phyloP scores from a whole-genome alignment of 202 grass and related monocot genomes.

The Eragrostis tef region DNA sequence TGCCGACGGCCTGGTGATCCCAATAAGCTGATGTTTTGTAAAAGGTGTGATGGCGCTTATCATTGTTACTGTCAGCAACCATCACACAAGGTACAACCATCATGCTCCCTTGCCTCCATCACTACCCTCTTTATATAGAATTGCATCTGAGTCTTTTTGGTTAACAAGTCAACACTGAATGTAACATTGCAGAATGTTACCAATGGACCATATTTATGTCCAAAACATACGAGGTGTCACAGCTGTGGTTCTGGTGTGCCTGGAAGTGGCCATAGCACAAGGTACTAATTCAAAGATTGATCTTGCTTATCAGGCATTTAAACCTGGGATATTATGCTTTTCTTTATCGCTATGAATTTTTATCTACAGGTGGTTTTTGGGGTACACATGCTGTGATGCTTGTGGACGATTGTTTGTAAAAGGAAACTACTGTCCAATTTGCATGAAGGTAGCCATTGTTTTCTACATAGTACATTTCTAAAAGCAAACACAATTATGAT shows the following conservation, averaged over 20 bases:
- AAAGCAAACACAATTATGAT: too few relatives aligned
- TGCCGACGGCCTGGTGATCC: slow-evolving; percentile 92
- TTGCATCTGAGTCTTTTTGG: background rate
- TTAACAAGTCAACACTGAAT: slow-evolving; percentile 38
- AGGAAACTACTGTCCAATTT: slow-evolving; percentile 98
- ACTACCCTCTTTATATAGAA: background rate
- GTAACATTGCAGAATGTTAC: slow-evolving; percentile 77
- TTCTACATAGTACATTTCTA: background rate
- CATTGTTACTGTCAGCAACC: slow-evolving; percentile 99
- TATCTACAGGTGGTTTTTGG: slow-evolving; percentile 82
- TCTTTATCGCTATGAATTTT: slow-evolving; percentile 33
- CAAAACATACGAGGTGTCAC: slow-evolving; percentile 96
- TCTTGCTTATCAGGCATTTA: slow-evolving; percentile 23
- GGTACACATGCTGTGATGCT: slow-evolving; percentile 97
- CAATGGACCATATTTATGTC: slow-evolving; percentile 89
- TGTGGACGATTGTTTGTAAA: slow-evolving; percentile 98
- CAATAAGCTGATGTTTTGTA: slow-evolving; percentile 98
- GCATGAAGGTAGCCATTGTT: slow-evolving; percentile 73
- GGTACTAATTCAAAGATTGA: slow-evolving; percentile 51
- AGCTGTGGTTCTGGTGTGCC: slow-evolving; percentile 96
- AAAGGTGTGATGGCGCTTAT: slow-evolving; percentile 96
- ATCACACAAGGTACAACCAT: slow-evolving; percentile 78
- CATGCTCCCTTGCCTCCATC: background rate
- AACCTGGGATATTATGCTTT: slow-evolving; percentile 9
- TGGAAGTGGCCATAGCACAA: slow-evolving; percentile 96